These are phyloP conservation scores for Epicoccum sorghinum DNA, from an alignment of 2,329 filamentous ascomycete species.

Conservation along the genomic window DNA sequence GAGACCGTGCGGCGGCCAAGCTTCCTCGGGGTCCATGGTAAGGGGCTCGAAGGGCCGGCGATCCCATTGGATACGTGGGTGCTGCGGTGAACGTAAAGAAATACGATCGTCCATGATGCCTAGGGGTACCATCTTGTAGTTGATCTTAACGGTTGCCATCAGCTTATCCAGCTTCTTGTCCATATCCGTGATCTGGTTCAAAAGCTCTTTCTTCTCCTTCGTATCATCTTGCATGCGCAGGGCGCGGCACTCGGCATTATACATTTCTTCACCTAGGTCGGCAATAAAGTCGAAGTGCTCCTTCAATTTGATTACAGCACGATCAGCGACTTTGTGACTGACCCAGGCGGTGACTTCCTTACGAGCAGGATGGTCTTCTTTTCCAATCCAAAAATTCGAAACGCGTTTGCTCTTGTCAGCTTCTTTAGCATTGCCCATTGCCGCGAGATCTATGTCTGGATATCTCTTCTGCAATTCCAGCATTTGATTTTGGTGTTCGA, in stretches of 20 bases:
- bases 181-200: conserved; percentile 48
- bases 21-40: conserved; percentile 62
- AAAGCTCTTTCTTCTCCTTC: conserved; percentile 24
- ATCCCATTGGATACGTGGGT: conserved; percentile 63
- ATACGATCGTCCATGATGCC: conserved; percentile 39
- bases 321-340: conserved; percentile 7
- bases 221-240: conserved; percentile 27
- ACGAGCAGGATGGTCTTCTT: conserved; percentile 14
- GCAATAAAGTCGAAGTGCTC: conserved; percentile 23
- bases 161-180: conserved; percentile 21
- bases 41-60: conserved; percentile 74
- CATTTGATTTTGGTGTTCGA: conserved; percentile 16
- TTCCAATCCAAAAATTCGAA: not conserved
- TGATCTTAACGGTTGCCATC: not conserved
- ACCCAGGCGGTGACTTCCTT: conserved; percentile 4
- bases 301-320: conserved; percentile 5
- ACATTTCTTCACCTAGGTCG: conserved; percentile 35
- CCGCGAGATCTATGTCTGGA: conserved; percentile 19
- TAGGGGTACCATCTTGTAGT: conserved; percentile 12
- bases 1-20: conserved; percentile 66
- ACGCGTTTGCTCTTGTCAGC: not conserved
- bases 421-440: conserved; percentile 1
- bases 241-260: conserved; percentile 36
- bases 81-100: conserved; percentile 24
- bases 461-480: conserved; percentile 16